Conservation (phyloP, 441 rosid genomes). For the Erysimum pusillum region DNA sequence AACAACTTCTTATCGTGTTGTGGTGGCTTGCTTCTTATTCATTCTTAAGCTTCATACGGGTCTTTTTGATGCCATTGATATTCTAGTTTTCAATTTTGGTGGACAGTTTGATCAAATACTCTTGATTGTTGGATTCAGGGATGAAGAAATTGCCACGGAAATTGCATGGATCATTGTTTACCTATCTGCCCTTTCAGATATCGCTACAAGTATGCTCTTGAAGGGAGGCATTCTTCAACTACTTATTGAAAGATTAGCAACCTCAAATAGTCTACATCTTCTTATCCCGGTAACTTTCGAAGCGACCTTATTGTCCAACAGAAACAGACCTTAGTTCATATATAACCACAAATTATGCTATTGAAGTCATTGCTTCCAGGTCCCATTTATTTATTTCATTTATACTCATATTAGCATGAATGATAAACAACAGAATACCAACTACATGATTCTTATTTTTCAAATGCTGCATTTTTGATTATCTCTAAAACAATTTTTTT, state of each 20-base stretch:
- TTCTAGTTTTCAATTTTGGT: not conserved
- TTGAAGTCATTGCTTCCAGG: slow-evolving; percentile 5
- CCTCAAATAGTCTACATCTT: slow-evolving; percentile 80
- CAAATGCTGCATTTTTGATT: slow-evolving; percentile 20
- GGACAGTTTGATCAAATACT: slow-evolving; percentile 8
- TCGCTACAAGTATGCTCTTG: slow-evolving; percentile 75
- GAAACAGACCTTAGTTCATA: slow-evolving; percentile 12
- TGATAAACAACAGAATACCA: not conserved
- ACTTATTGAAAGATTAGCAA: slow-evolving; percentile 85
- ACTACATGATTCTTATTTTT: not conserved
- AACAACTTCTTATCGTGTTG: not conserved
- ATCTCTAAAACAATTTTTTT: slow-evolving; percentile 31
- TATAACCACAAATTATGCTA: slow-evolving; percentile 3
- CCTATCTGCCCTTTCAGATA: slow-evolving; percentile 95
- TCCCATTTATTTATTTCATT: not conserved
- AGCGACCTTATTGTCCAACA: not conserved
- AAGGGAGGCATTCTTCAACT: slow-evolving; percentile 75
- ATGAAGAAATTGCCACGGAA: slow-evolving; percentile 91
- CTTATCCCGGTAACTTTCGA: slow-evolving; percentile 79
- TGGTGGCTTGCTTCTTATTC: slow-evolving; percentile 3
- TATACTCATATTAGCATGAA: not conserved
- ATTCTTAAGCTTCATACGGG: slow-evolving; percentile 1
- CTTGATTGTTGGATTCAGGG: slow-evolving; percentile 58
- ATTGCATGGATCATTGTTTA: slow-evolving; percentile 97
- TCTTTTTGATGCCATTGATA: slow-evolving; percentile 17